Base-by-base conservation (phyloP, 2,329 filamentous ascomycete genomes). In the Elsinoe arachidis region DNA sequence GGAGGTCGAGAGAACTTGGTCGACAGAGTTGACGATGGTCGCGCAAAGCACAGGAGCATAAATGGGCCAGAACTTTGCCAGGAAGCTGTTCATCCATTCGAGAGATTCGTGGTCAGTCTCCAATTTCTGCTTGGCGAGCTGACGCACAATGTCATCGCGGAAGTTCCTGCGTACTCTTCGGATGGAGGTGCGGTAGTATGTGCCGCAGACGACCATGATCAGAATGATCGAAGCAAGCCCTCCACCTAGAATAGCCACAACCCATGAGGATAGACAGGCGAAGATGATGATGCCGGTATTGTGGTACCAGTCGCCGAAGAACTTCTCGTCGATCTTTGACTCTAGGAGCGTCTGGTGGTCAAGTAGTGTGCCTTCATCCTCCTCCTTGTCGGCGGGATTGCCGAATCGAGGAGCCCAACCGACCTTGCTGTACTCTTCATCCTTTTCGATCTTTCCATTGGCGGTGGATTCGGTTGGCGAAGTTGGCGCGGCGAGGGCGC, bases 41-140 rank as follows among this genome's bases (percentile, higher is more conserved):
- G 93, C 84, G 60, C 90, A 92, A 11, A 99, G 81, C 9, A 97
- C 89, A 1, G 93, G 93, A 57, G 93, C 90, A 70, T 96, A 97
- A 67, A 99, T 99, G 61, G 93, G 93, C 93, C 93, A 99, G 76
- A 99, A 99, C 71, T 99, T 99, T 74, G 95, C 84, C 65, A 99
- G 71, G 75, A 99, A 99, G 65, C 90, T 95, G 78, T 99, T 99
- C 72, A 99, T 97, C 93, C 93, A 99, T 72, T 99, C 93, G 51
- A 99, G 78, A 58, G 88, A 93, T 73, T 99, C 93, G 23, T 84
- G 84, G 65, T 99, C 93, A 7, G 85, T 93, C 65, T 97, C 93
- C 56, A 99, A 77, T 66, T 81, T 88, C 72, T 86, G 86, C 72
- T 96, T 88, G 11, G 87, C 85, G 78, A 96, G 80, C 71, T 96